A percentile compares a stretch with the other conserved stretches of the same genome.
Evolutionary conservation across 2,329 filamentous ascomycete species (phyloP).

Genomic region (Colletotrichum lindemuthianum): DNA sequence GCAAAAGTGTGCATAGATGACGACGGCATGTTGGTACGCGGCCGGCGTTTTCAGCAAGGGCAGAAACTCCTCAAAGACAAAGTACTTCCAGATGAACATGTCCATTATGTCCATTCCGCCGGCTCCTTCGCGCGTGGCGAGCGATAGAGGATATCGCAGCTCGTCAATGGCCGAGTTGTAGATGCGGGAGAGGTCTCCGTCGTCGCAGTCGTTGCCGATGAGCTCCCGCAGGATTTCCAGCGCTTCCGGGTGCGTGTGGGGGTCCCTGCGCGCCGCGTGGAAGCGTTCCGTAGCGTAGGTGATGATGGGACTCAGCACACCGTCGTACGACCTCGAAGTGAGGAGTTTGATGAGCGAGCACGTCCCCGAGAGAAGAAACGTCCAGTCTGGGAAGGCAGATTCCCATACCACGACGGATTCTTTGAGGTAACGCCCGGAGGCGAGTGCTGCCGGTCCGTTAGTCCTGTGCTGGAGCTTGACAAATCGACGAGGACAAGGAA

Average conservation of each 20-base stretch:
- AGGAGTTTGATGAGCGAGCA: conserved; percentile 41
- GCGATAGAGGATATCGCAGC: conserved; percentile 29
- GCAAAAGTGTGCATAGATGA: conserved; percentile 49
- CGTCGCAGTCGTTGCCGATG: conserved; percentile 31
- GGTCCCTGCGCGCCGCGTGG: conserved; percentile 27
- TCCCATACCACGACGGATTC: conserved; percentile 44
- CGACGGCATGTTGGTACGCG: conserved; percentile 43
- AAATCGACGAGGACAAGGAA: neutral
- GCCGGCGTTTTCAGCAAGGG: conserved; percentile 43
- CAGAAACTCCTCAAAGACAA: conserved; percentile 47
- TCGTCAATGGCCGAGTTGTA: conserved; percentile 37
- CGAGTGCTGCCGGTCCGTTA: conserved; percentile 35
- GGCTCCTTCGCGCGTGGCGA: conserved; percentile 13
- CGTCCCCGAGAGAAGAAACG: conserved; percentile 43
- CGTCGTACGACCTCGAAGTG: conserved; percentile 30
- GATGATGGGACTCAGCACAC: conserved; percentile 34
- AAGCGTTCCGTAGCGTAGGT: conserved; percentile 40
- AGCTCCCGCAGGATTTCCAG: conserved; percentile 36
- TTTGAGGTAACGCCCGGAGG: conserved; percentile 42
- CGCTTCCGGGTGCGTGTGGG: conserved; percentile 6
- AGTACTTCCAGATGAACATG: conserved; percentile 52
- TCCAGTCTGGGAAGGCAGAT: conserved; percentile 44
- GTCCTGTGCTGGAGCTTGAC: neutral
- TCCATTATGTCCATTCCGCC: conserved; percentile 47
- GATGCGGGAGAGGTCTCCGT: conserved; percentile 34